Evolutionary conservation across 495 filamentous ascomycete species (phyloP).

Genomic region (Penicillium crystallinum): DNA sequence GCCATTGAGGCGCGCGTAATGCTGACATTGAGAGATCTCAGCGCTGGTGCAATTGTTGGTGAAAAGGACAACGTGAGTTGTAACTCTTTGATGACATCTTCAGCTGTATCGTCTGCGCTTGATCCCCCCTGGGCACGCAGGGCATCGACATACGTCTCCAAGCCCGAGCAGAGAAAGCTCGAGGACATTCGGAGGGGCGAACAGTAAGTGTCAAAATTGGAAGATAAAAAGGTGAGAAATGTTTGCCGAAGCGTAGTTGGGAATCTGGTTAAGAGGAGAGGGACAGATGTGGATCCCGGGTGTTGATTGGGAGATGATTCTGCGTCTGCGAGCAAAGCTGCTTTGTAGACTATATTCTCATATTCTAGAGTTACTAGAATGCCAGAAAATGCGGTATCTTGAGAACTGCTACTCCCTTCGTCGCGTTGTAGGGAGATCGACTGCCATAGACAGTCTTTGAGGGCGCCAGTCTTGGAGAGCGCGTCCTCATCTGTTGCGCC

Average conservation of each 20-base stretch:
- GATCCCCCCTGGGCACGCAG: conserved; percentile 2
- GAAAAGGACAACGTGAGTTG: conserved; percentile 41
- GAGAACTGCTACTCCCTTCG: background rate
- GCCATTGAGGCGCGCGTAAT: conserved; percentile 34
- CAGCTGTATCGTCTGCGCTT: conserved; percentile 10
- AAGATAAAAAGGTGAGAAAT: conserved; percentile 42
- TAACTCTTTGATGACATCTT: conserved; percentile 34
- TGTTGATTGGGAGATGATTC: conserved; percentile 1
- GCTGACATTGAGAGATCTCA: conserved; percentile 46
- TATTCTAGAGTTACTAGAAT: conserved; percentile 45
- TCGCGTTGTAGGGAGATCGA: conserved; percentile 22
- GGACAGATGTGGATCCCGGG: conserved; percentile 41
- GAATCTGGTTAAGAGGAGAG: conserved; percentile 50
- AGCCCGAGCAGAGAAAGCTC: conserved; percentile 29
- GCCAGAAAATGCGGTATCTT: conserved; percentile 22
- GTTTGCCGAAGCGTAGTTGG: conserved; percentile 47
- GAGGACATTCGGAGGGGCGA: conserved; percentile 39
- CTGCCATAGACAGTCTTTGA: conserved; percentile 45
- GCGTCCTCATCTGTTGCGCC: conserved; percentile 30
- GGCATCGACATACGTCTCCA: conserved; percentile 28
- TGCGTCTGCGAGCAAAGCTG: conserved; percentile 33
- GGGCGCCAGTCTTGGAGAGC: conserved; percentile 42
- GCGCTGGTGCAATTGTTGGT: conserved; percentile 30
- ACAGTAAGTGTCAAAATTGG: conserved; percentile 49
- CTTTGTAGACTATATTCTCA: conserved; percentile 47